A percentile compares a stretch with the other conserved stretches of the same genome.
Evolutionary conservation across 2,329 filamentous ascomycete genomes (phyloP).

Genomic region (Colletotrichum lindemuthianum): DNA sequence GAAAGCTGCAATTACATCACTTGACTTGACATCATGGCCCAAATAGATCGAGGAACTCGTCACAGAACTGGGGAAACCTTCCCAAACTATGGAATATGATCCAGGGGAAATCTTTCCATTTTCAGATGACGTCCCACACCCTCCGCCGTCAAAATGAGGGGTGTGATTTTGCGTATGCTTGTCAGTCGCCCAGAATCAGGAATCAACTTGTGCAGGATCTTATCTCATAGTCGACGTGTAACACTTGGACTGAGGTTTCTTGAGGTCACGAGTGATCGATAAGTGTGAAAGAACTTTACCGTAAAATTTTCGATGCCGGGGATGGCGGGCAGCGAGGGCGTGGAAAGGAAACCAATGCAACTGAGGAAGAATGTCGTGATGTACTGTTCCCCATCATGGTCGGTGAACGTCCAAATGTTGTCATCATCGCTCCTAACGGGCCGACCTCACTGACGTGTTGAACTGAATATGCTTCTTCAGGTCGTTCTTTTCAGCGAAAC

Average conservation of each 20-base stretch:
- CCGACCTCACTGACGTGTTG: conserved; percentile 9
- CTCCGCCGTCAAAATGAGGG: neutral
- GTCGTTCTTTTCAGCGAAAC: conserved; percentile 9
- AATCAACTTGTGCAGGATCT: neutral
- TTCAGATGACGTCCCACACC: neutral
- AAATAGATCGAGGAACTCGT: neutral
- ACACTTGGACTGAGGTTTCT: no score
- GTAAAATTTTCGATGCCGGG: conserved; percentile 38
- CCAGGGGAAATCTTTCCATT: conserved; percentile 11
- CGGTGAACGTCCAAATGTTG: conserved; percentile 6
- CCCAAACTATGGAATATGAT: neutral
- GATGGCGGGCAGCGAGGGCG: conserved; percentile 47
- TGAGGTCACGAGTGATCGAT: conserved; percentile 26
- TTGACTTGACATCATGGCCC: no score
- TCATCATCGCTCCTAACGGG: neutral
- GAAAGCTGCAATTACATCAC: no score
- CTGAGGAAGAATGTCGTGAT: conserved; percentile 9
- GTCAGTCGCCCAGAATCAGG: neutral
- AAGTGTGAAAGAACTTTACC: conserved; percentile 37
- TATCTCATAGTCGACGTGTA: no score
- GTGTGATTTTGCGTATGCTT: conserved; percentile 1
- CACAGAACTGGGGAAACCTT: conserved; percentile 1
- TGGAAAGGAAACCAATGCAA: conserved; percentile 39
- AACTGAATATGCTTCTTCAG: conserved; percentile 8
- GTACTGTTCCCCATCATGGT: conserved; percentile 16